These are phyloP conservation scores for Fusarium algeriense DNA, from an alignment of 2,329 filamentous ascomycete species.

Conservation along the genomic window DNA sequence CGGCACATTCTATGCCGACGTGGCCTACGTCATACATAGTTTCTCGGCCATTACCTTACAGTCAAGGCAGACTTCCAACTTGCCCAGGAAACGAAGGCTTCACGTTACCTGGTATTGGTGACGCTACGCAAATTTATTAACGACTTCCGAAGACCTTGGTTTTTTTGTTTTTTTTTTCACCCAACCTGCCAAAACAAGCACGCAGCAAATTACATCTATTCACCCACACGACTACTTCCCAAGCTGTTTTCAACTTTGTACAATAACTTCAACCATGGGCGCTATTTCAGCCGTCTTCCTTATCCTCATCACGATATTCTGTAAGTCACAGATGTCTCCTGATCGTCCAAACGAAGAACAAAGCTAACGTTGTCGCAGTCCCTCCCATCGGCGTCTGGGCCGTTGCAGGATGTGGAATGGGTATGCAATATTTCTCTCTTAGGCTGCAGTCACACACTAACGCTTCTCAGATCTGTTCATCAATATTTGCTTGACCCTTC, in stretches of 20 bases:
- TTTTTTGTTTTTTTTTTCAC: not conserved
- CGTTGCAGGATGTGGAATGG: constrained; percentile 73
- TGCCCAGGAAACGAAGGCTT: constrained; percentile 8
- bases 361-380: constrained; percentile 59
- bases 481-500: constrained; percentile 74
- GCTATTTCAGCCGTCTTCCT: constrained; percentile 62
- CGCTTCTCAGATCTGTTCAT: constrained; percentile 67
- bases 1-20: constrained; percentile 30
- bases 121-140: constrained; percentile 18
- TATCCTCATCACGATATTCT: constrained; percentile 65
- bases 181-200: not conserved
- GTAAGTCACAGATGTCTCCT: constrained; percentile 52
- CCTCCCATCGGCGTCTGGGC: constrained; percentile 74
- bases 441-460: constrained; percentile 6
- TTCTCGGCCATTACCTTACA: not conserved
- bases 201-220: not conserved
- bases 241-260: not conserved
- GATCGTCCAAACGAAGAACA: not conserved
- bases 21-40: constrained; percentile 34
- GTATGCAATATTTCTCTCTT: constrained; percentile 48
- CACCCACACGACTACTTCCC: not conserved
- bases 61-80: not conserved
- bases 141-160: constrained; percentile 1
- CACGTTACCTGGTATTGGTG: constrained; percentile 24
- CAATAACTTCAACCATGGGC: constrained; percentile 58